These are phyloP conservation scores for Clonostachys solani DNA, from an alignment of 2,329 filamentous ascomycete species.

Conservation along the genomic window DNA sequence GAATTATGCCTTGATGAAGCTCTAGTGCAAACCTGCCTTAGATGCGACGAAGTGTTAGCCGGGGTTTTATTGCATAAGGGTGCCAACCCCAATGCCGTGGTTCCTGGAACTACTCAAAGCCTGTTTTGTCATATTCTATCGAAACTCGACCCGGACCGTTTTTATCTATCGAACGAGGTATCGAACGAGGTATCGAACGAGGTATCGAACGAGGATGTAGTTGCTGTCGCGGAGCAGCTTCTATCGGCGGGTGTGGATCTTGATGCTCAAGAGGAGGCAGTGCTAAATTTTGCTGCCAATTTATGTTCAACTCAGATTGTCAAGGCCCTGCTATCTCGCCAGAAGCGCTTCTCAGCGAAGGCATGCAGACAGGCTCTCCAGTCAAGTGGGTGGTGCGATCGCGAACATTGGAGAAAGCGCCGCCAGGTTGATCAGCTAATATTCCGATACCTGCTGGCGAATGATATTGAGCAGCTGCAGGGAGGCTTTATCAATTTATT, in stretches of 20 bases:
- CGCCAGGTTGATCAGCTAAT: not conserved
- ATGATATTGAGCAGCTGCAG: not conserved
- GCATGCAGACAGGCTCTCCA: not conserved
- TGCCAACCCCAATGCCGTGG: not conserved
- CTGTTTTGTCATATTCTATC: too few species aligned
- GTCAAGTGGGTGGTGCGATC: too few species aligned
- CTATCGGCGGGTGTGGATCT: not conserved
- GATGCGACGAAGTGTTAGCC: not conserved
- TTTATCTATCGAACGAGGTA: too few species aligned
- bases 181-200: not conserved
- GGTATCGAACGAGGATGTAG: not conserved
- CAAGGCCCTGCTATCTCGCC: not conserved
- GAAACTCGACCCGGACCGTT: too few species aligned
- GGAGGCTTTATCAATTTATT: not conserved
- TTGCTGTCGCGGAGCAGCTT: not conserved
- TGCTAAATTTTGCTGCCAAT: not conserved
- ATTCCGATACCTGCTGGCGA: not conserved
- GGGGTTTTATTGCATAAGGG: not conserved
- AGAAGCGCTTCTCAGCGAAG: not conserved
- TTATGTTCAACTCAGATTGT: not conserved
- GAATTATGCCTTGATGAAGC: not conserved
- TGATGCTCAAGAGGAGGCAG: not conserved
- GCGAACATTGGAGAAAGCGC: too few species aligned
- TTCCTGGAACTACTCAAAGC: not conserved
- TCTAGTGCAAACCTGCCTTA: not conserved